Evolutionary conservation across 108 stramenopile genomes (phyloP), one percentile per base, ranked within the genome.

Genomic region (Nitzschia sp.): DNA sequence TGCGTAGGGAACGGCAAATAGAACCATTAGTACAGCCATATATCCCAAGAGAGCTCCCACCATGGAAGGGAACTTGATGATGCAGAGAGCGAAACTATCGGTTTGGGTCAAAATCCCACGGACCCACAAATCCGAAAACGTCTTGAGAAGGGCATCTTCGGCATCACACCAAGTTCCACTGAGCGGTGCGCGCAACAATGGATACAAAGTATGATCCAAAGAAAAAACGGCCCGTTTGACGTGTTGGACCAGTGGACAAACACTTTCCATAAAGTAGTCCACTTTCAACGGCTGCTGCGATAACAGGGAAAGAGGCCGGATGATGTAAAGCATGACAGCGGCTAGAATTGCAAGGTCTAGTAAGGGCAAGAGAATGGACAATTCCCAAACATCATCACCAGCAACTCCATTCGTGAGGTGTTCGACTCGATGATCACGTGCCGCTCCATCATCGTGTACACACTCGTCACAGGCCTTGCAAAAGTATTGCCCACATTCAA

Each of bases 221-320:
- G 5, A 6, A 19, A 53, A 24, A 6, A 24, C 51, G 24, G 6
- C 4, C 6, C 51, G 51, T 4, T n/a, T 8, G 19, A 6, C 51
- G n/a, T 53, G 51, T 53, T 53, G 51, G n/a, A 53, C 51, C 51
- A 53, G 4, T 4, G 51, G 51, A 53, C 51, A 53, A 53, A 24
- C 6, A 6, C 13, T 17, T 24, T 53, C 51, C 51, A 53, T 17
- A 53, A 53, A 53, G 24, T 53, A 53, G 24, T 53, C 51, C 13
- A 24, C 51, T 17, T 4, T 19, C 24, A 24, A 53, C 8, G 24
- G n/a, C 8, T 6, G 8, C 8, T 6, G 5, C 4, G 6, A 5
- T 4, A 24, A 5, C 38, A 42, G 38, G 38, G 13, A 42, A 13
- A 6, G 13, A 9, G 38, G 38, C 6, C 38, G 38, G 38, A 42